Evolutionary conservation across 164 flowering plant species (phyloP).

Genomic region (Stephania japonica): DNA sequence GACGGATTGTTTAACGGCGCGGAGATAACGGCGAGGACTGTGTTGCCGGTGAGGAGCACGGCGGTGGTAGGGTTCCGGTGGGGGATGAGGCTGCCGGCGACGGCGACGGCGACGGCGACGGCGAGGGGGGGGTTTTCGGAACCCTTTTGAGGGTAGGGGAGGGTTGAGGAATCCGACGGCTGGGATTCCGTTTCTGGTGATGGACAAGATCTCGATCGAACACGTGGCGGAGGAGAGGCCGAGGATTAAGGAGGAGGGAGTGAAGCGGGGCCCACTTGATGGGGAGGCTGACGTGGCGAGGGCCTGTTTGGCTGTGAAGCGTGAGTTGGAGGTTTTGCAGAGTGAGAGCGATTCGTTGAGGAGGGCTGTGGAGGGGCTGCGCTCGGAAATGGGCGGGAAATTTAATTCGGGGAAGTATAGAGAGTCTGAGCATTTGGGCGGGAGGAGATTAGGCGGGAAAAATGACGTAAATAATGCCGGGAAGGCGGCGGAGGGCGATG

Average conservation of each 20-base stretch:
- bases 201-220: conserved; percentile 65
- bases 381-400: conserved; percentile 25
- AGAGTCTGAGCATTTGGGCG: conserved; percentile 7
- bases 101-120: too few species aligned
- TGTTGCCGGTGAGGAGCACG: conserved; percentile 36
- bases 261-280: background rate
- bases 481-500: background rate
- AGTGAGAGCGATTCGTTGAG: conserved; percentile 42
- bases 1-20: conserved; percentile 30
- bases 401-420: background rate
- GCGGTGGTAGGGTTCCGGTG: conserved; percentile 50
- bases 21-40: conserved; percentile 51
- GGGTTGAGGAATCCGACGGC: conserved; percentile 22
- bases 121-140: conserved; percentile 24
- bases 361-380: conserved; percentile 49
- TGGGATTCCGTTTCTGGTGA: conserved; percentile 46
- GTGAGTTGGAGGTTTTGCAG: conserved; percentile 43
- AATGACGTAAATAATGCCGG: background rate
- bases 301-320: conserved; percentile 29
- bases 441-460: conserved; percentile 9
- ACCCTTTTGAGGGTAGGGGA: conserved; percentile 1
- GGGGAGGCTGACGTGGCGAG: conserved; percentile 31
- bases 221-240: conserved; percentile 33
- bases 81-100: conserved; percentile 50
- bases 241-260: background rate